Evolutionary conservation across 345 rosid genomes (phyloP), one percentile per base, ranked within the genome.

Genomic region (Dimocarpus longan): DNA sequence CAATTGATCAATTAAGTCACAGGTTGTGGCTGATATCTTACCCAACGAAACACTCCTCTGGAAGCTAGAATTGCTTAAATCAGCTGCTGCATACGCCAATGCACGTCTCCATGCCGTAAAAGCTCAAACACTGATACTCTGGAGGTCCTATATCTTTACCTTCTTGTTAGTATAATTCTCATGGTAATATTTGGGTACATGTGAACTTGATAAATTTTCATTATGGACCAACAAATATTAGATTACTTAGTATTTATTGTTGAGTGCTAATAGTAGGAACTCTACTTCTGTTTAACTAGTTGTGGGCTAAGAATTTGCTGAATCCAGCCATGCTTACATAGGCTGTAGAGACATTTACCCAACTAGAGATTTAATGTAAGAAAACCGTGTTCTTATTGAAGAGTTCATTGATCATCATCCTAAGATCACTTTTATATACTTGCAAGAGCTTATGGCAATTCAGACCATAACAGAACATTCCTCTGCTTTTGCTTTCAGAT

Each of bases 61-160:
- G 89, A 87, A 84, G 73, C 76, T 87, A 71, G 69, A 87, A 37
- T 57, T 84, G 81, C 44, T 90, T 37, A 84, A 82, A 76, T 82
- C 89, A 80, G 92, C 92, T 82, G 81, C 95, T 60, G 84, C 86
- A 77, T 86, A 80, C 80, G 88, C 89, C 74, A 87, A 84, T 76
- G 87, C 90, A 43, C 88, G 82, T 59, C 89, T 91, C 70, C 67
- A 87, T 75, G 84, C 85, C 60, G 82, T 88, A 77, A 85, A 81
- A 78, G 95, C 94, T 68, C 87, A 91, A 80, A 86, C 84, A 28
- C 85, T 93, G 48, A 71, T 93, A 74, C 92, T 93, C 80, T 81
- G 82, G 21, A 93, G 95, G 97, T 91, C 59, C 40, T 43, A 68
- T 70, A n/a, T 46, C 75, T 48, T 73, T 65, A 24, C 60, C 59